Conservation (phyloP, 371 early-diverging fungal species). For the Mucor saturninus region DNA sequence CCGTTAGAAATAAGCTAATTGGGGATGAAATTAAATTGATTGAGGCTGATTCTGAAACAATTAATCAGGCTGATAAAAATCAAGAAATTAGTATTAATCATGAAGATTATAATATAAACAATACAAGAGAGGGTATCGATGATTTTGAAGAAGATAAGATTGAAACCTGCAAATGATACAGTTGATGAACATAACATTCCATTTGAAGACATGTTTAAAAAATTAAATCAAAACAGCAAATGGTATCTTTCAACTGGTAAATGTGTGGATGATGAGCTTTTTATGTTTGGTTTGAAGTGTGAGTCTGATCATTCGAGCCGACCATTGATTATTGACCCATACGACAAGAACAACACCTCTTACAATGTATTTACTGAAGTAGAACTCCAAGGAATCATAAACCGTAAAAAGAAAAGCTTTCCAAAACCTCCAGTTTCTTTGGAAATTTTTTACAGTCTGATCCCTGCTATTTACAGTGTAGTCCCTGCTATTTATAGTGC, state of each 20-base stretch:
- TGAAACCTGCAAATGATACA: background rate
- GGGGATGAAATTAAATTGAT: constrained; percentile 5
- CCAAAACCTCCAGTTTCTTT: constrained; percentile 3
- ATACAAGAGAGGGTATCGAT: too few species aligned
- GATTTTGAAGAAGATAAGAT: too few species aligned
- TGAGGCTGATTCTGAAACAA: background rate
- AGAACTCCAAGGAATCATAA: constrained; percentile 23
- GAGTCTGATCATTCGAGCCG: constrained; percentile 13
- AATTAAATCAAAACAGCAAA: constrained; percentile 8
- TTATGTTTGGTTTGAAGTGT: constrained; percentile 19
- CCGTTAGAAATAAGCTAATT: constrained; percentile 14
- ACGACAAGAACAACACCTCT: constrained; percentile 5
- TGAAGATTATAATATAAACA: too few species aligned
- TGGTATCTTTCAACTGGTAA: constrained; percentile 15
- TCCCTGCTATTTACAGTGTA: too few species aligned
- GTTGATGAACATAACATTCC: constrained; percentile 8
- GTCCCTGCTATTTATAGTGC: too few species aligned
- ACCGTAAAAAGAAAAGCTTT: constrained; percentile 9
- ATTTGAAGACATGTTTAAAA: constrained; percentile 6
- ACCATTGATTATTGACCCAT: constrained; percentile 2
- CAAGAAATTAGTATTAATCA: too few species aligned
- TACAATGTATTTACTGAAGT: constrained; percentile 25
- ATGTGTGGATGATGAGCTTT: constrained; percentile 20
- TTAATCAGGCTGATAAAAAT: background rate
- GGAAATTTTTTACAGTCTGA: background rate